phyloP scores from a whole-genome alignment of 192 early-diverging fungal species.

The Phycomyces nitens region DNA sequence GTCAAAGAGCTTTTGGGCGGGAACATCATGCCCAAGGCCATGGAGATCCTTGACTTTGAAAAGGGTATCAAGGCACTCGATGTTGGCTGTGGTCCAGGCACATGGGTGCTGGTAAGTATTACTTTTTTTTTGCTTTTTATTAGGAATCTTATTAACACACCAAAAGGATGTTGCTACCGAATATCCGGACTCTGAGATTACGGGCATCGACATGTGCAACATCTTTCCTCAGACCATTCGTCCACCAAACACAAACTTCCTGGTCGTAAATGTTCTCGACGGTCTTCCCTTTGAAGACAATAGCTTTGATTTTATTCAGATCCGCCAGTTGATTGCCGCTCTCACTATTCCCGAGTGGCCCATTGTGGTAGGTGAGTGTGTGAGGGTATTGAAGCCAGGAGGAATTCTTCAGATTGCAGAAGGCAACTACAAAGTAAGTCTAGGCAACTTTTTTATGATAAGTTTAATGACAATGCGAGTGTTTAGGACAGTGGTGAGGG shows the following conservation, averaged over 20 bases:
- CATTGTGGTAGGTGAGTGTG: constrained; percentile 5
- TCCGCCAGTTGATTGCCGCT: constrained; percentile 19
- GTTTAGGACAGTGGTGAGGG: no score
- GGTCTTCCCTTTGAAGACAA: constrained; percentile 30
- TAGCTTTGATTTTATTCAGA: constrained; percentile 23
- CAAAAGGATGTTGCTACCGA: constrained; percentile 24
- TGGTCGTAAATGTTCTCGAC: constrained; percentile 20
- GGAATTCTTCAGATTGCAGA: constrained; percentile 26
- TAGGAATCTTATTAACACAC: no score
- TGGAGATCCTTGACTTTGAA: constrained; percentile 3
- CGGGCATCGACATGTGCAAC: constrained; percentile 24
- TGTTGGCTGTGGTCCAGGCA: constrained; percentile 30
- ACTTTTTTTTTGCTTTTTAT: background rate
- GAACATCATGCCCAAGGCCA: constrained; percentile 2
- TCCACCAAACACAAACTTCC: constrained; percentile 19
- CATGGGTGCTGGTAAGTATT: constrained; percentile 20
- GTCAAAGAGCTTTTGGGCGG: constrained; percentile 17
- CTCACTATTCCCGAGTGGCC: constrained; percentile 14
- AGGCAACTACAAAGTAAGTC: constrained; percentile 4
- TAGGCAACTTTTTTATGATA: background rate
- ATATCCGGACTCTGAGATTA: constrained; percentile 13
- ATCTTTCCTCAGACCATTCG: constrained; percentile 14
- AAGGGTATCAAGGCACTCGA: constrained; percentile 20
- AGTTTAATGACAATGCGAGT: no score
- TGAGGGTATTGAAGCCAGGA: constrained; percentile 24